Evolutionary conservation across 306 rosid species (phyloP).

Genomic region (Coriaria nepalensis): DNA sequence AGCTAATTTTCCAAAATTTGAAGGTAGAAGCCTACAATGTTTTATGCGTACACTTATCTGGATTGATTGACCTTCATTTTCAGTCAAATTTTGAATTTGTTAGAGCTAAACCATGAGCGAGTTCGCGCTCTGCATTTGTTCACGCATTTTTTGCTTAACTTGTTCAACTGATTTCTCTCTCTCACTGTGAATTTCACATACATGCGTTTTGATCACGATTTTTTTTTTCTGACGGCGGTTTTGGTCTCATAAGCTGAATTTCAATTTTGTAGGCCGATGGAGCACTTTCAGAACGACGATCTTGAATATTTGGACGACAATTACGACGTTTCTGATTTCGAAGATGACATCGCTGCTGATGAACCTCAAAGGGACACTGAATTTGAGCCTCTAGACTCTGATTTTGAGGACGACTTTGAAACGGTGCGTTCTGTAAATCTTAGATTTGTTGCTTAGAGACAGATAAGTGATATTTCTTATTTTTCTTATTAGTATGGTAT

Average conservation of each 20-base stretch:
- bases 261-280: slow-evolving; percentile 29
- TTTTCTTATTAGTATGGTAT: background rate
- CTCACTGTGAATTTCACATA: background rate
- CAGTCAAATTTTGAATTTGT: no score
- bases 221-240: slow-evolving; percentile 1
- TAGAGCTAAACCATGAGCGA: no score
- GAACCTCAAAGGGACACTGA: slow-evolving; percentile 7
- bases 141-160: no score
- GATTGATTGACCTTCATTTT: no score
- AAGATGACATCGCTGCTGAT: slow-evolving; percentile 21
- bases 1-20: no score
- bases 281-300: slow-evolving; percentile 51
- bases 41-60: no score
- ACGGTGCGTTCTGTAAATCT: slow-evolving; percentile 13
- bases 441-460: background rate
- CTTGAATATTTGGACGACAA: slow-evolving; percentile 43
- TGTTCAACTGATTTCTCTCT: background rate
- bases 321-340: slow-evolving; percentile 33
- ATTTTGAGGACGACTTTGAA: slow-evolving; percentile 48
- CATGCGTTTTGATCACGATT: background rate
- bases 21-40: no score
- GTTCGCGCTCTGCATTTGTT: no score
- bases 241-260: background rate
- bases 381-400: slow-evolving; percentile 26
- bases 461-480: background rate